Conservation (phyloP, 75 land plant species). For the Pinus tabuliformis region DNA sequence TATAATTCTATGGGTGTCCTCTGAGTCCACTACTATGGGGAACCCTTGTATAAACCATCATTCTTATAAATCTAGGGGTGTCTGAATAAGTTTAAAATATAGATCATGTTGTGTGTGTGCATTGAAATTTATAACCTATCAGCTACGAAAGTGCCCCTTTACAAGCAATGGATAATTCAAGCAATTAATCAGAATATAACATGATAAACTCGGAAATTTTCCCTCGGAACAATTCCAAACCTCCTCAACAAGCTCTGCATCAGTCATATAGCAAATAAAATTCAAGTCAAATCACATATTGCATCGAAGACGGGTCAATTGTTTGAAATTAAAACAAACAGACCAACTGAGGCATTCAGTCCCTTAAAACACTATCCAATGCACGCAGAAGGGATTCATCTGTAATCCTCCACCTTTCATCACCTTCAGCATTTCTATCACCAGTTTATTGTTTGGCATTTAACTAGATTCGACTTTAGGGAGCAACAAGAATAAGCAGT, state of each 20-base stretch:
- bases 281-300: neutral
- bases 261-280: neutral
- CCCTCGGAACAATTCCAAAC: constrained; percentile 8
- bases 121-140: neutral
- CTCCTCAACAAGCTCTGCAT: too few relatives aligned
- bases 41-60: too few relatives aligned
- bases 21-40: neutral
- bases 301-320: neutral
- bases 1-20: neutral
- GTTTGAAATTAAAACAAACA: constrained; percentile 7
- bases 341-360: constrained; percentile 7
- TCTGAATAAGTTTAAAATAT: too few relatives aligned
- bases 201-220: neutral
- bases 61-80: too few relatives aligned
- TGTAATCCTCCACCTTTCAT: constrained; percentile 11
- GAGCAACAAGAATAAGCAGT: neutral
- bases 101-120: neutral
- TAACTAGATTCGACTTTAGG: constrained; percentile 3
- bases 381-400: constrained; percentile 8
- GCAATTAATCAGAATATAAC: neutral
- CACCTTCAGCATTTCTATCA: neutral
- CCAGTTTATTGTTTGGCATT: constrained; percentile 3
- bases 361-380: constrained; percentile 3
- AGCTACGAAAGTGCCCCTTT: neutral
- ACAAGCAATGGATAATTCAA: neutral